Evolutionary conservation across 1,284 basidiomycete genomes (phyloP), one percentile per base, ranked within the genome.

Genomic region (Ceratorhiza oryzae-sativae): DNA sequence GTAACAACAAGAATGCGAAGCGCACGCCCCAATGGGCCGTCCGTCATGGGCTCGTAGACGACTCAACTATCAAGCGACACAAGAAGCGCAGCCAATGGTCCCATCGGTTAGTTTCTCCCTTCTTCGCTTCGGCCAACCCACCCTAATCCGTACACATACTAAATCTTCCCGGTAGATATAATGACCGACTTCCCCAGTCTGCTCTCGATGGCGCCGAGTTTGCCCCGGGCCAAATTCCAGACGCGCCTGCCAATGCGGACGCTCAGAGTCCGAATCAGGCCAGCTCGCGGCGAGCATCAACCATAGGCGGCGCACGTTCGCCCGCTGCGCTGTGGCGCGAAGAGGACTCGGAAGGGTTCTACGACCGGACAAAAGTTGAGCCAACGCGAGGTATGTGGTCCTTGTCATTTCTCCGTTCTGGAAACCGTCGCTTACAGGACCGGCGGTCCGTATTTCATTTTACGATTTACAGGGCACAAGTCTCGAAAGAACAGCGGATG

Each of bases 21-120:
- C 90, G 96, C 71, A 97, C 95, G 23, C 96, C 96, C n/a, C 95
- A 96, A 79, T 98, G 96, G 96, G 93, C 92, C 0, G 85, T 94
- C 80, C 88, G 90, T 74, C 93, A 93, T 78, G 95, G 95, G 36
- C 89, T 98, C 58, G 88, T 97, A 76, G 87, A 95, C 79, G 89
- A 87, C 32, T 83, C 87, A 32, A 88, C 90, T 76, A 88, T 92
- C 77, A 86, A 88, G 76, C 90, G 93, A 78, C 88, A 90, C 73
- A 86, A 90, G 77, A 87, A 86, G 72, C 91, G 90, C 78, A 92
- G 89, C 56, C 90, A 94, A 77, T 97, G 95, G 95, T 90, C 93
- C 4, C 83, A 82, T 72, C 89, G 92, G 68, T 67, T 41, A 53
- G 63, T 30, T 39, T 42, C 41, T n/a, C n/a, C 9, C 59, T 27